Evolutionary conservation across 2,329 filamentous ascomycete species (phyloP).

Genomic region (Myrmaecium sp.): DNA sequence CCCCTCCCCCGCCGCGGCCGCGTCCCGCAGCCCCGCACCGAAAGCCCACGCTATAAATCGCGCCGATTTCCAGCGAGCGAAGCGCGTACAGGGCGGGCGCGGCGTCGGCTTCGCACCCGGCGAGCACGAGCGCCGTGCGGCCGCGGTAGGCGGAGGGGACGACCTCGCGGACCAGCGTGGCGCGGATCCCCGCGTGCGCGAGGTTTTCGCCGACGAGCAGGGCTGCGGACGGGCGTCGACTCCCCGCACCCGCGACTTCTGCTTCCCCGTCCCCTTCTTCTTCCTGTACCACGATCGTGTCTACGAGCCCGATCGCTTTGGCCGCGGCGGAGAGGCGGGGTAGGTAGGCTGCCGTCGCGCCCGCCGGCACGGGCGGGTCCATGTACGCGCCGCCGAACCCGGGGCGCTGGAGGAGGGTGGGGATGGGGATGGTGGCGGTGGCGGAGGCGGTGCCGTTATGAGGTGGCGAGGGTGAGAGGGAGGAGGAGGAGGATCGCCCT

Average conservation of each 20-base stretch:
- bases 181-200: constrained; percentile 70
- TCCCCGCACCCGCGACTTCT: constrained; percentile 14
- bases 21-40: constrained; percentile 27
- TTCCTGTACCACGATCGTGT: constrained; percentile 55
- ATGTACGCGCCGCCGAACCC: constrained; percentile 72
- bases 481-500: too few relatives aligned
- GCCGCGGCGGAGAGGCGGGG: constrained; percentile 58
- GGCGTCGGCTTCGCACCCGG: constrained; percentile 53
- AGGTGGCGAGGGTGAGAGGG: too few relatives aligned
- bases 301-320: constrained; percentile 60
- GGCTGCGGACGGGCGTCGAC: constrained; percentile 20
- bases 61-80: constrained; percentile 55
- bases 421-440: constrained; percentile 31
- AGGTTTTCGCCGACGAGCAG: constrained; percentile 62
- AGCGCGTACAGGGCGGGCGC: constrained; percentile 66
- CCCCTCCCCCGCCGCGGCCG: constrained; percentile 20
- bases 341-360: constrained; percentile 38
- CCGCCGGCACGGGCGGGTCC: constrained; percentile 48
- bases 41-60: constrained; percentile 76
- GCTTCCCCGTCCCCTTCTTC: constrained; percentile 18
- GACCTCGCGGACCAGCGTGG: constrained; percentile 64
- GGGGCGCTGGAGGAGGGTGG: constrained; percentile 53
- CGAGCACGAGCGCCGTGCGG: constrained; percentile 59
- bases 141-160: constrained; percentile 67
- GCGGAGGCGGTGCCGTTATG: too few relatives aligned